Conservation (phyloP, 169 alveolate species). For the Cryptosporidium sp. region DNA sequence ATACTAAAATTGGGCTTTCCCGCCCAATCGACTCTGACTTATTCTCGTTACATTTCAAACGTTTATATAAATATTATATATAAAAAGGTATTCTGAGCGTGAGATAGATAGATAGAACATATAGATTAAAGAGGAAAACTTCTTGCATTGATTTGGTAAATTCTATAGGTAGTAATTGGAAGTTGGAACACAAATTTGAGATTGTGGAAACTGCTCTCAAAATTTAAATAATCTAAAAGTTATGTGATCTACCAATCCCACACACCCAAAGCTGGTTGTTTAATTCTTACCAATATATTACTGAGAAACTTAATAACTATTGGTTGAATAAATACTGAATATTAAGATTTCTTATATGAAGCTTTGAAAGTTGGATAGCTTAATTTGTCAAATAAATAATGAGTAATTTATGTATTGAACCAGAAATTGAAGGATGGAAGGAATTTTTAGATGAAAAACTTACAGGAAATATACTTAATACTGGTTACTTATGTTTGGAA, state of each 20-base stretch:
- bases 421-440: constrained; percentile 41
- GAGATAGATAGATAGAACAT: background rate
- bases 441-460: constrained; percentile 17
- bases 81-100: background rate
- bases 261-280: background rate
- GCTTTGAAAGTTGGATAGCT: background rate
- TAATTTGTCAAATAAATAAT: background rate
- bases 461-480: constrained; percentile 17
- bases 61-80: background rate
- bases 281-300: background rate
- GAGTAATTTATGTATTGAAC: background rate
- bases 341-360: background rate
- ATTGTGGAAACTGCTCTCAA: background rate
- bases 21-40: constrained; percentile 11
- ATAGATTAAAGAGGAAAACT: background rate
- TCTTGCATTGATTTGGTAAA: background rate
- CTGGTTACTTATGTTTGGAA: constrained; percentile 23
- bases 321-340: background rate
- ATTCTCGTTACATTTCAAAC: background rate
- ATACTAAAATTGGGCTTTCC: background rate
- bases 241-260: constrained; percentile 3
- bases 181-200: background rate
- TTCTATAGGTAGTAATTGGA: background rate
- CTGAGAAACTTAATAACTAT: background rate
- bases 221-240: background rate